Evolutionary conservation across 2,329 filamentous ascomycete genomes (phyloP).

Genomic region (Colletotrichum sublineola): DNA sequence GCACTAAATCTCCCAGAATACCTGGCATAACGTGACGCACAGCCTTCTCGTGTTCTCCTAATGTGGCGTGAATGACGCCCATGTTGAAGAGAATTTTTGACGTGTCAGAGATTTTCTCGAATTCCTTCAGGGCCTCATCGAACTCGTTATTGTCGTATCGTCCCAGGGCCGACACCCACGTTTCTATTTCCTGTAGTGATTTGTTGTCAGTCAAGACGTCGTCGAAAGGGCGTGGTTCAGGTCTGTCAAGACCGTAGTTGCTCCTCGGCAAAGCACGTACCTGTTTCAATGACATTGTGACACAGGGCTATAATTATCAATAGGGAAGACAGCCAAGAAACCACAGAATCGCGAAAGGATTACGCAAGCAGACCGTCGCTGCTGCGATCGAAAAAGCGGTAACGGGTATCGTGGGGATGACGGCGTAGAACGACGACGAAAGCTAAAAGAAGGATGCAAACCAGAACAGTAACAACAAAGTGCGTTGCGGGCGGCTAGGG

Average conservation of each 20-base stretch:
- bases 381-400: constrained; percentile 23
- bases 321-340: neutral
- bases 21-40: constrained; percentile 66
- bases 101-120: constrained; percentile 90
- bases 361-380: constrained; percentile 37
- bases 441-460: constrained; percentile 36
- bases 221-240: neutral
- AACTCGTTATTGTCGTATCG: constrained; percentile 99
- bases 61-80: constrained; percentile 95
- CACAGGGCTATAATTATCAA: constrained; percentile 9
- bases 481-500: constrained; percentile 36
- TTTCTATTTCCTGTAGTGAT: constrained; percentile 88
- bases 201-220: constrained; percentile 8
- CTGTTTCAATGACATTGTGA: constrained; percentile 72
- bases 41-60: constrained; percentile 95
- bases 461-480: constrained; percentile 14
- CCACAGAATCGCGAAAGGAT: neutral
- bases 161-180: constrained; percentile 91
- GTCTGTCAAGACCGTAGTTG: neutral
- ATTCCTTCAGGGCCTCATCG: constrained; percentile 86
- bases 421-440: constrained; percentile 18
- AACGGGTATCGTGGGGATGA: constrained; percentile 33
- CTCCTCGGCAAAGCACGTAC: constrained; percentile 53
- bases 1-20: constrained; percentile 18
- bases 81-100: constrained; percentile 99